These are phyloP conservation scores for Populus pruinosa DNA, from an alignment of 345 rosid genomes.

Conservation along the genomic window DNA sequence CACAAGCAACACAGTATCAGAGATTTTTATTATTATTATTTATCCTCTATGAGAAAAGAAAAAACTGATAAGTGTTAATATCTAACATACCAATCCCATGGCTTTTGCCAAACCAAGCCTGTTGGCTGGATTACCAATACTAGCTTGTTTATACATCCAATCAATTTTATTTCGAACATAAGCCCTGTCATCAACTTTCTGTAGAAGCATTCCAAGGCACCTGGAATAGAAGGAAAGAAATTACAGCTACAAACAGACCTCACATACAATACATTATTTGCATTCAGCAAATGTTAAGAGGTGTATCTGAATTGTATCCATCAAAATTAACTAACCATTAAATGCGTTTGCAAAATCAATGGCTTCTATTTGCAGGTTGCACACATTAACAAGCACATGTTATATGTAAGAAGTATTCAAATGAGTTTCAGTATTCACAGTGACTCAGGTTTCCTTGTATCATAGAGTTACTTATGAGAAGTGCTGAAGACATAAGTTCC, in stretches of 20 bases:
- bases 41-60: background rate
- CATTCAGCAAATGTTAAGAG: background rate
- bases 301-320: background rate
- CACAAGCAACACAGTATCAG: conserved; percentile 17
- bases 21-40: background rate
- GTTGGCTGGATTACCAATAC: conserved; percentile 74
- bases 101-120: conserved; percentile 98
- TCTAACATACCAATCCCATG: conserved; percentile 80
- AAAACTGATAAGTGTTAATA: conserved; percentile 6
- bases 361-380: background rate
- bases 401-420: background rate
- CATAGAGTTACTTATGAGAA: background rate
- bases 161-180: conserved; percentile 83
- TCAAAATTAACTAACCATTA: background rate
- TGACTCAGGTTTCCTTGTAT: background rate
- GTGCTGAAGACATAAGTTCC: background rate
- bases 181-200: conserved; percentile 75
- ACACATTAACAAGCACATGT: background rate
- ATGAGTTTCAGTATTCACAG: background rate
- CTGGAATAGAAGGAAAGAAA: conserved; percentile 39
- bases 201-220: conserved; percentile 90
- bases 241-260: background rate
- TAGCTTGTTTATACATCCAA: conserved; percentile 85
- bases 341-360: background rate
- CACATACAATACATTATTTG: background rate